Evolutionary conservation across 768 basidiomycete genomes (phyloP).

Genomic region (Suillus subalutaceus): DNA sequence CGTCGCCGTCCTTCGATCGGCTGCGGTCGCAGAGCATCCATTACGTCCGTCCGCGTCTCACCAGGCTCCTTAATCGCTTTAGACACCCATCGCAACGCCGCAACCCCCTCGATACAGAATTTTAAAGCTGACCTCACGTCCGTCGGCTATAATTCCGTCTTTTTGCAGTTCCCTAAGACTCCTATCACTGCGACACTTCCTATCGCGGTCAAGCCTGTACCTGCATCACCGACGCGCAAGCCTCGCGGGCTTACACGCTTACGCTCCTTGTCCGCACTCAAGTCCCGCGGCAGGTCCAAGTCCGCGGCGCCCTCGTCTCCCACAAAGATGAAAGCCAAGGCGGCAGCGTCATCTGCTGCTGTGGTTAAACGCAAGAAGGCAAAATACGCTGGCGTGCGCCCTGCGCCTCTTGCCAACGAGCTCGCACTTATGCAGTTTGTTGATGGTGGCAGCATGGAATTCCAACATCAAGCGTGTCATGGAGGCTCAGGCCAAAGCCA

Average conservation of each 20-base stretch:
- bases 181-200: constrained; percentile 34
- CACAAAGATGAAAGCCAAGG: constrained; percentile 25
- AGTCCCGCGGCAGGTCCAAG: constrained; percentile 41
- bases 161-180: constrained; percentile 59
- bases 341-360: constrained; percentile 27
- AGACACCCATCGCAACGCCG: constrained; percentile 31
- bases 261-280: constrained; percentile 55
- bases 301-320: constrained; percentile 31
- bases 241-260: constrained; percentile 44
- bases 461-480: constrained; percentile 56
- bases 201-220: constrained; percentile 13
- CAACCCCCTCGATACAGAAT: constrained; percentile 50
- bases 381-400: constrained; percentile 43
- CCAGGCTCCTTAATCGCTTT: constrained; percentile 49
- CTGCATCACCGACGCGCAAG: constrained; percentile 17
- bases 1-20: constrained; percentile 38
- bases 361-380: constrained; percentile 55
- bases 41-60: constrained; percentile 40
- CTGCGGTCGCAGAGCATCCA: constrained; percentile 35
- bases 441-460: constrained; percentile 63
- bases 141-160: constrained; percentile 68
- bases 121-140: constrained; percentile 57
- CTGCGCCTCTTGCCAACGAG: constrained; percentile 62
- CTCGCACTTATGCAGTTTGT: constrained; percentile 70
- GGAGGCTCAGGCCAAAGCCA: constrained; percentile 55